These are phyloP conservation scores for Micractinium conductrix DNA, from an alignment of 139 green algal genomes.

Conservation along the genomic window DNA sequence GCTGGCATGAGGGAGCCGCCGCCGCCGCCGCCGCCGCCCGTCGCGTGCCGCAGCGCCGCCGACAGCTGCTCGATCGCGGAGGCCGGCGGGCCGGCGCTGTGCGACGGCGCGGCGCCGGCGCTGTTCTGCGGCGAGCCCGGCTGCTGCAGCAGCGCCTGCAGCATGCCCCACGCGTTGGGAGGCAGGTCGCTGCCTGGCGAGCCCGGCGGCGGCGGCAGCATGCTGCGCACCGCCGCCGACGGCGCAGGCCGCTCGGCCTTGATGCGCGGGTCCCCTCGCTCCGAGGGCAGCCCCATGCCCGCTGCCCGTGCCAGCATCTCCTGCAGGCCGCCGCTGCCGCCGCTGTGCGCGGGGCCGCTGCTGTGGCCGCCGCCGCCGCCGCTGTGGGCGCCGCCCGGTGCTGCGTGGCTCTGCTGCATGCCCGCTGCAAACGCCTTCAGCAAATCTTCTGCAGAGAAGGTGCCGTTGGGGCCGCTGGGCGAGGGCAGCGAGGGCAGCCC, in stretches of 20 bases:
- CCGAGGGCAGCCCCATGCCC: background rate
- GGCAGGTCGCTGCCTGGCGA: background rate
- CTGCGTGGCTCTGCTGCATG: background rate
- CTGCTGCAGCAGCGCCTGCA: slow-evolving; percentile 9
- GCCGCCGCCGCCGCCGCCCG: background rate
- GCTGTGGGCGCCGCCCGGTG: too few relatives aligned
- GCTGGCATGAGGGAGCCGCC: background rate
- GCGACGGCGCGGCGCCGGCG: background rate
- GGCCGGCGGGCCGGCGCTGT: background rate
- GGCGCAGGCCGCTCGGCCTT: too few relatives aligned
- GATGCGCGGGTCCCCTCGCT: background rate
- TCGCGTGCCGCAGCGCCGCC: background rate
- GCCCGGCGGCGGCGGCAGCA: background rate
- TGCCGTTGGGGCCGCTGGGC: background rate
- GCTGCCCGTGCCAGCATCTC: background rate
- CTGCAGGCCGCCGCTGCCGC: background rate
- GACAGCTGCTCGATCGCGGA: slow-evolving; percentile 1
- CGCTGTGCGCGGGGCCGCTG: background rate
- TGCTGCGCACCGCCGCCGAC: background rate
- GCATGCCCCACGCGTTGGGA: background rate
- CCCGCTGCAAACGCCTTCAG: background rate
- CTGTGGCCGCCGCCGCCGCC: background rate
- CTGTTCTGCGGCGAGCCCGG: background rate
- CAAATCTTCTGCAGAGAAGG: background rate
- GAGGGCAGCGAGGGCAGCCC: background rate